Base-by-base conservation (phyloP, 441 rosid genomes). In the Jatropha podagrica region DNA sequence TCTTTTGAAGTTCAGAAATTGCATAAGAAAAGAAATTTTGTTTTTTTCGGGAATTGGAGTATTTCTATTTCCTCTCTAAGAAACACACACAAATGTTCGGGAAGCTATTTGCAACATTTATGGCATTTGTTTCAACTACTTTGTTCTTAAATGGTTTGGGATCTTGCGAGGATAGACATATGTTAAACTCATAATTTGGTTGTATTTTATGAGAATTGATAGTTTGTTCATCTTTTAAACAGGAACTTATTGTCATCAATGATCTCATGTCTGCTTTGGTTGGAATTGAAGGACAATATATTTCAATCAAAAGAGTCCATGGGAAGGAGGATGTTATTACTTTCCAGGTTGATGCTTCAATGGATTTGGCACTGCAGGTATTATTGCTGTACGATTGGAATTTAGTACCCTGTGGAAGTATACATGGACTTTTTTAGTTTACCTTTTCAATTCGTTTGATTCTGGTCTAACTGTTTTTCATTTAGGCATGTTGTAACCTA, bases 321-420 rank as follows among this genome's bases (percentile, higher is more conserved):
- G 95, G 92, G 72, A 90, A 88, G 82, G 93, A 88, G 75, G 90
- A 84, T 73, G 78, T 46, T 73, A 69, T 91, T 83, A 76, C 86
- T 83, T 93, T 96, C 83, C 91, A 92, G 65, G 84, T 91, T 71
- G 99, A 96, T 78, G 83, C 93, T 59, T 93, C 99, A 0, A 88
- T 93, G 99, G 97, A 93, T 84, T 88, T 93, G 76, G 92, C 94
- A 63, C 88, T 96, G 59, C 98, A 93, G 92, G 99, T 91, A 79
- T 62, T 81, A n/a, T 75, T 55, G 46, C 55, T 49, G 8, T 42
- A 59, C 26, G 14, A n/a, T 60, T 72, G 75, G 51, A 41, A 51
- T 74, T 38, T 23, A 27, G 42, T 48, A 71, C 17, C 42, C 46
- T 8, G 40, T 20, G 0, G 17, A 7, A 26, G 55, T 38, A 4